Evolutionary conservation across 1,284 basidiomycete species (phyloP), one percentile per base, ranked within the genome.

Genomic region (Inonotus hispidus): DNA sequence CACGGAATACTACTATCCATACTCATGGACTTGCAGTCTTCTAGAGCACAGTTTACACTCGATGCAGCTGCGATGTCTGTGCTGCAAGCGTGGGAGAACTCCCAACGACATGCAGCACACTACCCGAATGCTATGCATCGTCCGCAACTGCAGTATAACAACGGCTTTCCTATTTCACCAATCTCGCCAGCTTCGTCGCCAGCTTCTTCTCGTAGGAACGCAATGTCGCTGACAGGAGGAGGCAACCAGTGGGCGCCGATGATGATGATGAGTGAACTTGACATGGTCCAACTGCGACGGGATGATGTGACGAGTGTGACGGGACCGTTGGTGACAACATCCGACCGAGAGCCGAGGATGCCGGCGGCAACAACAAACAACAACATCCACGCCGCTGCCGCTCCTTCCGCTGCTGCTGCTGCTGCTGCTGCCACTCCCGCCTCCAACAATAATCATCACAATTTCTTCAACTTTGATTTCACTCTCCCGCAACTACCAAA

Each of bases 321-420:
- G 41, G 41, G 16, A 43, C 16, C 41, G n/a, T n/a, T n/a, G 41
- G 41, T 21, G 19, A 16, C 41, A 10, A 43, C n/a, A 43, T 1
- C 41, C 41, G 41, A 43, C 41, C 41, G 41, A 85, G 77, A 87
- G 85, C 86, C 62, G 77, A 80, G 68, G 43, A 27, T 56, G 16
- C 37, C 55, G 37, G 55, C 37, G 23, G 32, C 57, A 21, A 13
- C 52, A n/a, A n/a, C n/a, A n/a, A n/a, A n/a, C n/a, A n/a, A n/a
- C 21, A 21, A 43, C 41, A 2, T 16, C n/a, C 41, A 43, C 11
- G 5, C 41, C 4, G 32, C 8, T 32, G 32, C 32, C 8, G 32
- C 32, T 32, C n/a, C n/a, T n/a, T n/a, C n/a, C n/a, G n/a, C n/a
- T n/a, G n/a, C n/a, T n/a, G n/a, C n/a, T n/a, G n/a, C n/a, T n/a